Evolutionary conservation across 2,329 filamentous ascomycete genomes (phyloP).

Genomic region (Cryphonectria radicalis): DNA sequence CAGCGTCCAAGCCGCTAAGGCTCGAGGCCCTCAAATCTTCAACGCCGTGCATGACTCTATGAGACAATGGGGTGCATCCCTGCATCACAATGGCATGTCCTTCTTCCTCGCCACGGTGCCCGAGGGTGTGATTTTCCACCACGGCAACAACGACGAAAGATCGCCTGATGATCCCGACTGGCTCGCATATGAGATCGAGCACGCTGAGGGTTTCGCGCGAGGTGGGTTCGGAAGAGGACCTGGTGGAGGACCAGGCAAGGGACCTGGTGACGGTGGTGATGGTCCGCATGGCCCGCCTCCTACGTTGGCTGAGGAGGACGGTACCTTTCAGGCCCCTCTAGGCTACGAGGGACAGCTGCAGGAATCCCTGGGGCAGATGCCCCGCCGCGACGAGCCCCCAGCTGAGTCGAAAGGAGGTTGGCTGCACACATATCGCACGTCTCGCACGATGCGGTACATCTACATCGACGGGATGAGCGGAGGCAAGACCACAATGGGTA

Average conservation of each 20-base stretch:
- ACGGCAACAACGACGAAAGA: constrained; percentile 56
- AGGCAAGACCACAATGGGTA: constrained; percentile 67
- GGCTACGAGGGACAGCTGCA: background rate
- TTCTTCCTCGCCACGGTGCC: constrained; percentile 70
- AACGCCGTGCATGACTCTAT: constrained; percentile 74
- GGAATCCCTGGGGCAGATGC: background rate
- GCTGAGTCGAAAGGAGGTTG: constrained; percentile 50
- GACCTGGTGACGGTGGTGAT: constrained; percentile 17
- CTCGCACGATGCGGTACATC: constrained; percentile 60
- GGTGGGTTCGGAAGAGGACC: constrained; percentile 13
- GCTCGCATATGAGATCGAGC: constrained; percentile 78
- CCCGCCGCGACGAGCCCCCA: constrained; percentile 4
- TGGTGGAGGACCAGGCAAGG: constrained; percentile 3
- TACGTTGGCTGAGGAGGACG: background rate
- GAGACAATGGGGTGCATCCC: constrained; percentile 73
- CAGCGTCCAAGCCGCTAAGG: constrained; percentile 43
- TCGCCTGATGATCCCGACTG: constrained; percentile 64
- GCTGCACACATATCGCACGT: constrained; percentile 68
- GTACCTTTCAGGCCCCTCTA: background rate
- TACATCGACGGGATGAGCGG: constrained; percentile 74
- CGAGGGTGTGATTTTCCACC: constrained; percentile 67
- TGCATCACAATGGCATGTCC: constrained; percentile 77
- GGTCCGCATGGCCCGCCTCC: background rate
- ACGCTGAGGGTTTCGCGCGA: constrained; percentile 67
- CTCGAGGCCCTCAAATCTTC: constrained; percentile 69